Conservation (phyloP, 1,139 yeast genomes). For the Wickerhamiella infanticola region DNA sequence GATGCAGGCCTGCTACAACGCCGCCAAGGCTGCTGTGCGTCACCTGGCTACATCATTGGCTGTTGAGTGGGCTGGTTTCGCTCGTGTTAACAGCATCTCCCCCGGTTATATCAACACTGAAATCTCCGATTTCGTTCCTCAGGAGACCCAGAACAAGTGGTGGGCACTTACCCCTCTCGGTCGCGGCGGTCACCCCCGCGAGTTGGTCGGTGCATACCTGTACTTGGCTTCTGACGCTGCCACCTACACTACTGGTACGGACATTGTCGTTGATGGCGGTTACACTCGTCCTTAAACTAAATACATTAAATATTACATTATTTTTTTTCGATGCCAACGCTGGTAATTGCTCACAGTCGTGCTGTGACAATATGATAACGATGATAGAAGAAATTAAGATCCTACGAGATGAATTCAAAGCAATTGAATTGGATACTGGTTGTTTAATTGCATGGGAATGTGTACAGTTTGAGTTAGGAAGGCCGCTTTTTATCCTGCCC, state of each 20-base stretch:
- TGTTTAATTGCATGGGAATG: too few species aligned
- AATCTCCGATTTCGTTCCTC: constrained; percentile 43
- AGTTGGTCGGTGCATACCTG: constrained; percentile 74
- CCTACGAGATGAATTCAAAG: too few species aligned
- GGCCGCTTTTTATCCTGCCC: too few species aligned
- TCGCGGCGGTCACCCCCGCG: constrained; percentile 45
- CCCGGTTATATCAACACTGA: constrained; percentile 72
- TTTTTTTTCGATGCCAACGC: too few species aligned
- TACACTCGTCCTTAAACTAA: constrained; percentile 39
- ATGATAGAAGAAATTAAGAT: too few species aligned
- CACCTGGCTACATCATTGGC: constrained; percentile 73
- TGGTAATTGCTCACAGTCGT: too few species aligned
- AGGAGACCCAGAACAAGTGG: constrained; percentile 44
- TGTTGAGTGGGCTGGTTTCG: constrained; percentile 81
- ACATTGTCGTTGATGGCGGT: constrained; percentile 78
- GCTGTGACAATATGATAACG: too few species aligned
- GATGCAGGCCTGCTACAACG: constrained; percentile 77
- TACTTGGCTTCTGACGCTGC: constrained; percentile 79
- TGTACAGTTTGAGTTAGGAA: too few species aligned
- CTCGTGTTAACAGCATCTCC: constrained; percentile 70
- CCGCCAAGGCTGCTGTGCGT: constrained; percentile 74
- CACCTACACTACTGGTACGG: constrained; percentile 73
- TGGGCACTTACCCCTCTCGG: constrained; percentile 66
- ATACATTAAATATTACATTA: too few species aligned
- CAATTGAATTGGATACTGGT: too few species aligned